Evolutionary conservation across 2,329 filamentous ascomycete species (phyloP), one percentile per base, ranked within the genome.

Genomic region (Cercospora sesami): DNA sequence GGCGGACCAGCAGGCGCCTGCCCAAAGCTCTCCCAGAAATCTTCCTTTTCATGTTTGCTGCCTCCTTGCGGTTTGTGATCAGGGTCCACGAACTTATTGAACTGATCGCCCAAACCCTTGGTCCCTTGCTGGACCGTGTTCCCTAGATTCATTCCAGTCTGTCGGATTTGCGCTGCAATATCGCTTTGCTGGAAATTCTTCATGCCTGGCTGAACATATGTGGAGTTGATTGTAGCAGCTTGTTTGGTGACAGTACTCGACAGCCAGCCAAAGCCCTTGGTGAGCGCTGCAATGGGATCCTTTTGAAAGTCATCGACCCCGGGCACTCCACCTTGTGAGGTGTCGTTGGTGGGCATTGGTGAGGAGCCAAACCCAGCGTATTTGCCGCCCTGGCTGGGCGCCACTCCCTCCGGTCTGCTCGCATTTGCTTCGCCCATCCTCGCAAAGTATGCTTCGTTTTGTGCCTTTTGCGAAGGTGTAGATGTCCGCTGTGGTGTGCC

Each of bases 201-300:
- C 69, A 95, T 93, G 30, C 93, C 95, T 9, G 95, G 95, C 81
- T 96, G 93, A 64, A 99, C 92, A 81, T 93, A 97, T 36, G 90
- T 88, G 73, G 95, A 91, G 78, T 97, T 96, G 26, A 97, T 90
- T 16, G 88, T 92, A 84, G 96, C 96, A 42, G 94, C 95, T 72
- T 92, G 91, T 84, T 95, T 97, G 28, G 89, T 89, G 51, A 98
- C 93, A 12, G 92, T 93, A 36, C 88, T 91, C 18, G 93, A 87
- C 76, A 98, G 93, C 93, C 95, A 98, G 8, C 94, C 94, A 75
- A 98, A 96, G 0, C 94, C 92, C 81, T 96, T 97, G 30, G 89
- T 93, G 74, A 99, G 80, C 16, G 94, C 93, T 1, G 88, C 94
- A 70, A 98, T 84, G 0, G 95, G 94, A 78, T 99, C 95, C 77